These are phyloP conservation scores for Plenodomus lindquistii DNA, from an alignment of 2,329 filamentous ascomycete species.

Conservation along the genomic window DNA sequence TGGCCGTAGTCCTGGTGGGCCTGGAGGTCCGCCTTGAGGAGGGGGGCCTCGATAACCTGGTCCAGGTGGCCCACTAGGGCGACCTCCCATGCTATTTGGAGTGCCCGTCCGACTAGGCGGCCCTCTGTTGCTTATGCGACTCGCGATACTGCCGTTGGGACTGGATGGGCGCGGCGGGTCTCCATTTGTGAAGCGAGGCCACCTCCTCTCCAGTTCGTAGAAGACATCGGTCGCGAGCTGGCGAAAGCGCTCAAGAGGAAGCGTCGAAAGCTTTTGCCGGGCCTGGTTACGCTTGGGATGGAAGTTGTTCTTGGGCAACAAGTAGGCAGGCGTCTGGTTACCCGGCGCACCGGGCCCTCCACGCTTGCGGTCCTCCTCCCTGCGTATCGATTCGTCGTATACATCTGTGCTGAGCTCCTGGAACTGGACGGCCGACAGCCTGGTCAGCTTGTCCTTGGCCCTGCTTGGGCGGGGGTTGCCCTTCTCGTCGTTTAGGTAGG, in stretches of 20 bases:
- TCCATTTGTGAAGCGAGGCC: conserved; percentile 74
- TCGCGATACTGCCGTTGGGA: conserved; percentile 63
- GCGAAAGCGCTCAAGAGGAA: conserved; percentile 83
- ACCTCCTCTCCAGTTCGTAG: conserved; percentile 88
- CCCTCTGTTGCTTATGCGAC: conserved; percentile 57
- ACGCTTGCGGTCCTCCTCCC: conserved; percentile 66
- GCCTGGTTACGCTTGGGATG: conserved; percentile 98
- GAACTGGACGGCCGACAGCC: conserved; percentile 89
- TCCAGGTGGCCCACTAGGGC: conserved; percentile 36
- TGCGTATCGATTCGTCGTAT: conserved; percentile 88
- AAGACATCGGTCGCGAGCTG: conserved; percentile 96
- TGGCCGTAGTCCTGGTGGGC: conserved; percentile 44
- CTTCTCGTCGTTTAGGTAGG: conserved; percentile 73
- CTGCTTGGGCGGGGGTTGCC: conserved; percentile 77
- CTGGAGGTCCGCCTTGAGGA: conserved; percentile 52
- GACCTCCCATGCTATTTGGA: conserved; percentile 60
- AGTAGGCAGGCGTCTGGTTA: conserved; percentile 58
- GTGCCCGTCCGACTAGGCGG: conserved; percentile 59
- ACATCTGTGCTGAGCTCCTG: conserved; percentile 98
- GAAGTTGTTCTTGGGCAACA: conserved; percentile 85
- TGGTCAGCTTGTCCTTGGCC: conserved; percentile 90
- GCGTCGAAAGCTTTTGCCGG: conserved; percentile 89
- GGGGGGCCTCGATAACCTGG: conserved; percentile 35
- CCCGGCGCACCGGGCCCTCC: conserved; percentile 54
- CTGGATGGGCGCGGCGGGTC: conserved; percentile 71